Conservation (phyloP, 1,284 basidiomycete genomes). For the Ganoderma sp. region DNA sequence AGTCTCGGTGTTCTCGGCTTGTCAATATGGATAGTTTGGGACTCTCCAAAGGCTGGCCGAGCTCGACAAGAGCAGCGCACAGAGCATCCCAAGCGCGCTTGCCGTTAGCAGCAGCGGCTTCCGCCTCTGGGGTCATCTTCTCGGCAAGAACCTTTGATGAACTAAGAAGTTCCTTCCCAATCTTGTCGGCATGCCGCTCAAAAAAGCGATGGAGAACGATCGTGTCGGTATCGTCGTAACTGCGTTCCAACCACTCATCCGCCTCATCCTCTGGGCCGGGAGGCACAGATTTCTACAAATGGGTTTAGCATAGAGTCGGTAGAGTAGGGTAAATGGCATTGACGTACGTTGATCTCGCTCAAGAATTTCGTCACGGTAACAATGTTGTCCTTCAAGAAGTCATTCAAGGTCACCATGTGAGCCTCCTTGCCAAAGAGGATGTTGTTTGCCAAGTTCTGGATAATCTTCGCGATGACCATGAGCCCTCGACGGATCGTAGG, state of each 20-base stretch:
- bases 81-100: slow-evolving; percentile 80
- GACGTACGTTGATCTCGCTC: slow-evolving; percentile 76
- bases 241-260: slow-evolving; percentile 75
- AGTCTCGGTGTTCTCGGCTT: slow-evolving; percentile 64
- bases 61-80: slow-evolving; percentile 77
- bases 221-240: slow-evolving; percentile 81
- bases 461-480: slow-evolving; percentile 87
- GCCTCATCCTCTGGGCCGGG: slow-evolving; percentile 57
- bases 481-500: slow-evolving; percentile 71
- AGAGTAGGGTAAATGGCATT: slow-evolving; percentile 8
- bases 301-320: background rate
- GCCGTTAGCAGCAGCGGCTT: slow-evolving; percentile 62
- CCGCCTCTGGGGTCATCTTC: slow-evolving; percentile 45
- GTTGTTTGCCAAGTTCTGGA: slow-evolving; percentile 93
- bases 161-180: slow-evolving; percentile 82
- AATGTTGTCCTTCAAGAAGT: slow-evolving; percentile 80
- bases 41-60: slow-evolving; percentile 73
- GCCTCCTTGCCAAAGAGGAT: slow-evolving; percentile 89
- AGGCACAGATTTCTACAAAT: slow-evolving; percentile 59
- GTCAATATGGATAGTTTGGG: slow-evolving; percentile 58
- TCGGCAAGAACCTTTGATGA: slow-evolving; percentile 68
- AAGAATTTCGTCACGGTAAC: slow-evolving; percentile 83
- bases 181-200: slow-evolving; percentile 82
- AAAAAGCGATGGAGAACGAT: slow-evolving; percentile 85
- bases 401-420: slow-evolving; percentile 83